Conservation (phyloP, 108 stramenopile genomes). For the Skeletonema marinoi region DNA sequence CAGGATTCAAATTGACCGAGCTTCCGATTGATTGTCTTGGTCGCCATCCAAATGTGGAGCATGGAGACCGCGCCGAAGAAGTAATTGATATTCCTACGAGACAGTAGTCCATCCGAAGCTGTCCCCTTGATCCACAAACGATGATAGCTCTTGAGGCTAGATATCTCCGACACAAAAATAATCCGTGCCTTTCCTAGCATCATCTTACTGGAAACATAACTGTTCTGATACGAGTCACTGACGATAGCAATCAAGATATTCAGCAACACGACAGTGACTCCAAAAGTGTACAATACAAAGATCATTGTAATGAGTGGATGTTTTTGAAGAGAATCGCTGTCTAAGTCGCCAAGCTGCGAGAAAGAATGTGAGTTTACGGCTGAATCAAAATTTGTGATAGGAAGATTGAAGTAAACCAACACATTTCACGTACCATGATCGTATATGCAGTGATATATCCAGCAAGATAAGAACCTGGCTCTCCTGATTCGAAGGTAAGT, state of each 20-base stretch:
- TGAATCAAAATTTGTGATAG: not conserved
- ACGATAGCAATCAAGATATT: constrained; percentile 28
- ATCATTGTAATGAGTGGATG: constrained; percentile 13
- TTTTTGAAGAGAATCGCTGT: constrained; percentile 3
- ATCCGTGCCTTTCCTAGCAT: constrained; percentile 18
- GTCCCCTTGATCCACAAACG: not conserved
- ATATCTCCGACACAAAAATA: constrained; percentile 11
- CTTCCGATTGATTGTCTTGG: not conserved
- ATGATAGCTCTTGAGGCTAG: constrained; percentile 3
- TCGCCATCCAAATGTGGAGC: not conserved
- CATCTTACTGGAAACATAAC: constrained; percentile 5
- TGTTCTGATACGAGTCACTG: constrained; percentile 17
- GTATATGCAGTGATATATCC: constrained; percentile 1
- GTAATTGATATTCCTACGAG: not conserved
- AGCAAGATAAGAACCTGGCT: not conserved
- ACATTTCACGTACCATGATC: not conserved
- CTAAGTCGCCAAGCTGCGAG: constrained; percentile 9
- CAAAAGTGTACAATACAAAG: constrained; percentile 23
- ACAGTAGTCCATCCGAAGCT: not conserved
- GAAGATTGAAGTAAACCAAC: not conserved
- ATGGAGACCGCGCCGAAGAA: not conserved
- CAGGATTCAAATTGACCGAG: not conserved
- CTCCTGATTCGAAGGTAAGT: constrained; percentile 1
- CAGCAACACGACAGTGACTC: constrained; percentile 12
- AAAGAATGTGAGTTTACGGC: not conserved